Percentiles rank a stretch among this genome's conserved stretches.
Evolutionary conservation across 1,284 basidiomycete genomes (phyloP).

Genomic region (Farysia itapuensis): DNA sequence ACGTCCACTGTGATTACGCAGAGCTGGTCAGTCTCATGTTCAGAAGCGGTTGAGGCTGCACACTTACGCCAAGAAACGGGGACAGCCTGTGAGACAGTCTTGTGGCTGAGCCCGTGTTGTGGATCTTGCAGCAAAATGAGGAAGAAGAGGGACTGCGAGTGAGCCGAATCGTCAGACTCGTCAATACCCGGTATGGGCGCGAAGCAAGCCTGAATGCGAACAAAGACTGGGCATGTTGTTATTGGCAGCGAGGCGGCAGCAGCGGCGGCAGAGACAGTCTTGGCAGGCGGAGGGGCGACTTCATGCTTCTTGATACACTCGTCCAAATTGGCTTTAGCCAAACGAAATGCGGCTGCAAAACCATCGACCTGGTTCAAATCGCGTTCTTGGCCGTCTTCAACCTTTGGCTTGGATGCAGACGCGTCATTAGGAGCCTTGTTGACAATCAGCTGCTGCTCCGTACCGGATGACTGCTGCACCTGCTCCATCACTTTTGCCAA

Average conservation of each 20-base stretch:
- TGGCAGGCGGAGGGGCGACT: constrained; percentile 45
- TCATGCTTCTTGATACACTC: constrained; percentile 77
- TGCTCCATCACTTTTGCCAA: constrained; percentile 55
- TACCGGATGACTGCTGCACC: constrained; percentile 34
- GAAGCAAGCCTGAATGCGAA: constrained; percentile 79
- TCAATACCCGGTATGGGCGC: constrained; percentile 27
- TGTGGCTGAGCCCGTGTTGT: constrained; percentile 47
- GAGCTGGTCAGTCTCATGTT: too few relatives aligned
- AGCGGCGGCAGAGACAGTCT: constrained; percentile 5
- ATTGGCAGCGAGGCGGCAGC: constrained; percentile 65
- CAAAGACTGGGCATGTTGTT: constrained; percentile 84
- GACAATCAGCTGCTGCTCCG: constrained; percentile 48
- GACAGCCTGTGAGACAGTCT: constrained; percentile 50
- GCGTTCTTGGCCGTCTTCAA: constrained; percentile 57
- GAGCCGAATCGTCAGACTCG: not conserved
- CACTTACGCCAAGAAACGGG: constrained; percentile 54
- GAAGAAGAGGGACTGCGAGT: constrained; percentile 41
- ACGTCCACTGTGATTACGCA: constrained; percentile 51
- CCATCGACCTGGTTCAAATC: constrained; percentile 82
- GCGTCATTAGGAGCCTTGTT: constrained; percentile 42
- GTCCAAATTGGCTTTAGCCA: constrained; percentile 71
- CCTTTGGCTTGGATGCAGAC: constrained; percentile 24
- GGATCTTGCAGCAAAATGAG: constrained; percentile 51
- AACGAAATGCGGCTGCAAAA: constrained; percentile 77
- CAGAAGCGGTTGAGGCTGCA: too few relatives aligned